phyloP scores from a whole-genome alignment of 2,329 filamentous ascomycete species.

The Coniochaeta pulveracea region DNA sequence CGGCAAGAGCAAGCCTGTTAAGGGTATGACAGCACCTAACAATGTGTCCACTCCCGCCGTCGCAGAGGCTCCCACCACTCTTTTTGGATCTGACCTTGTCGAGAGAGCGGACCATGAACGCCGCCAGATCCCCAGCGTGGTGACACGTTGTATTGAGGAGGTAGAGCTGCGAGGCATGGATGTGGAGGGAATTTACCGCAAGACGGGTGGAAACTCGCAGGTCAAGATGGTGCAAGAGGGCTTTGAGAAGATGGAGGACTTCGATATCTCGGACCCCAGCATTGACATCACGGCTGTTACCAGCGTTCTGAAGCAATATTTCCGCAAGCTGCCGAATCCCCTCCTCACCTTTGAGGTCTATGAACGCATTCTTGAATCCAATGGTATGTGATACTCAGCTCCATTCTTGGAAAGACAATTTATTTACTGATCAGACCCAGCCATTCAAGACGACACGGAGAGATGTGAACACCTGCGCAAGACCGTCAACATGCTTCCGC shows the following conservation, averaged over 20 bases:
- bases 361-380: constrained; percentile 74
- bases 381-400: constrained; percentile 37
- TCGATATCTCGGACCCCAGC: constrained; percentile 85
- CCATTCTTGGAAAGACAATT: neutral
- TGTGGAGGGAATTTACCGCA: constrained; percentile 93
- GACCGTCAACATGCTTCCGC: constrained; percentile 68
- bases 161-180: constrained; percentile 96
- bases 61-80: constrained; percentile 42
- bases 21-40: constrained; percentile 34
- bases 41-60: constrained; percentile 21
- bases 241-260: constrained; percentile 78
- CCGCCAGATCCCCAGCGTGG: constrained; percentile 78
- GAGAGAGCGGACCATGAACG: constrained; percentile 82
- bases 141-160: constrained; percentile 90
- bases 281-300: constrained; percentile 95
- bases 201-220: constrained; percentile 86
- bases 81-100: constrained; percentile 84
- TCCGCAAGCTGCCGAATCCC: constrained; percentile 81
- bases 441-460: constrained; percentile 52
- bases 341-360: constrained; percentile 90
- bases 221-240: constrained; percentile 84
- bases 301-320: constrained; percentile 93
- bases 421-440: constrained; percentile 26
- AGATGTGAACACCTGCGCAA: constrained; percentile 61
- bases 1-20: constrained; percentile 41